A percentile compares a stretch with the other conserved stretches of the same genome.
These are phyloP conservation scores for Stemphylium lycopersici DNA, from an alignment of 2,329 filamentous ascomycete species.

Conservation along the genomic window DNA sequence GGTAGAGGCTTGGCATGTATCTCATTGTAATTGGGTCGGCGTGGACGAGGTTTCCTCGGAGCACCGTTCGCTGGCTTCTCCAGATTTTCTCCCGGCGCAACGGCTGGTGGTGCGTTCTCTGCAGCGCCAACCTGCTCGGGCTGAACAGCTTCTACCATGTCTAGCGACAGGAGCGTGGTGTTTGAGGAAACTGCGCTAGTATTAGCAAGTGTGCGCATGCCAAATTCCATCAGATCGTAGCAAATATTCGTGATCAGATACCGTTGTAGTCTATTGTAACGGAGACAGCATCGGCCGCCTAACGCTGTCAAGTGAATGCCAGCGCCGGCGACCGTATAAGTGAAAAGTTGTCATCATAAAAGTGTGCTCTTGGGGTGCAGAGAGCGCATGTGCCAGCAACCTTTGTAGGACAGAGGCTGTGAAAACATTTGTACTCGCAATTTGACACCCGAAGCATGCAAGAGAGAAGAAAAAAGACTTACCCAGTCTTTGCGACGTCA, in stretches of 20 bases:
- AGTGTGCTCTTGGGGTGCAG: background rate
- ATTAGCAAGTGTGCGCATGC: constrained; percentile 12
- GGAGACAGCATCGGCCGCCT: constrained; percentile 40
- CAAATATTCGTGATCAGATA: constrained; percentile 38
- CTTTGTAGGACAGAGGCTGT: background rate
- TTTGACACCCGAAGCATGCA: background rate
- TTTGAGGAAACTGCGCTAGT: constrained; percentile 15
- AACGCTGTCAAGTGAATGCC: constrained; percentile 43
- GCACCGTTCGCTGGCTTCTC: constrained; percentile 24
- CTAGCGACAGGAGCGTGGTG: constrained; percentile 10
- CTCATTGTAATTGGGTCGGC: constrained; percentile 66
- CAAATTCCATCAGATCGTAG: constrained; percentile 1
- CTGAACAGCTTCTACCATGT: constrained; percentile 22
- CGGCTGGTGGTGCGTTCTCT: constrained; percentile 11
- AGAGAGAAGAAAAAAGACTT: constrained; percentile 1
- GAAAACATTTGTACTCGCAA: background rate
- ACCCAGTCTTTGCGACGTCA: constrained; percentile 17
- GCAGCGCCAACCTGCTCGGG: constrained; percentile 13
- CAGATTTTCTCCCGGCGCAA: constrained; percentile 11
- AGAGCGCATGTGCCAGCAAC: background rate
- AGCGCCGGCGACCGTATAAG: constrained; percentile 32
- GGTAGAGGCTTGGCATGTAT: constrained; percentile 85
- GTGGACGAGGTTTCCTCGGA: constrained; percentile 37
- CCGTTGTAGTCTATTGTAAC: constrained; percentile 49
- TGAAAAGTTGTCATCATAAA: constrained; percentile 36